A percentile compares a stretch with the other conserved stretches of the same genome.
Evolutionary conservation across 2,329 filamentous ascomycete species (phyloP).

Genomic region (Stenocarpella maydis): DNA sequence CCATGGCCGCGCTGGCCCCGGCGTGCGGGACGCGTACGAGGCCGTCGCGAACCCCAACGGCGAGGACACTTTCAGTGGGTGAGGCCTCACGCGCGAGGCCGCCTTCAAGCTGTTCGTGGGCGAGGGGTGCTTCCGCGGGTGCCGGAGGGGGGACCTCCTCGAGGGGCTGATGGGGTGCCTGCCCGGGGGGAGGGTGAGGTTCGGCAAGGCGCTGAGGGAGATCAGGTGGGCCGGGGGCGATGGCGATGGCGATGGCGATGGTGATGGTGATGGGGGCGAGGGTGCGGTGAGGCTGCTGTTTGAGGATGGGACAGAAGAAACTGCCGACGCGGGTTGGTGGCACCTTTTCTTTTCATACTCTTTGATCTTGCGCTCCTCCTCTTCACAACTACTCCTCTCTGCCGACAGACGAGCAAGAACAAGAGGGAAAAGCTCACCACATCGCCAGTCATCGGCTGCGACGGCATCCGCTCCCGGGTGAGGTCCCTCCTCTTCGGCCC

Average conservation of each 20-base stretch:
- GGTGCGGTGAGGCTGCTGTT: slow-evolving; percentile 43
- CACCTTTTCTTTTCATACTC: too few species aligned
- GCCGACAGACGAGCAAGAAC: too few species aligned
- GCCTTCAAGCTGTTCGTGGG: slow-evolving; percentile 48
- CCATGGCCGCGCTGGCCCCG: slow-evolving; percentile 51
- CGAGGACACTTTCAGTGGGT: slow-evolving; percentile 54
- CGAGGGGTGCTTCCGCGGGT: slow-evolving; percentile 52
- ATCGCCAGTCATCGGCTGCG: slow-evolving; percentile 63
- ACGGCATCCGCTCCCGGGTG: slow-evolving; percentile 68
- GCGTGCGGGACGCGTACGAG: slow-evolving; percentile 50
- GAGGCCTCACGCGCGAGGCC: slow-evolving; percentile 44
- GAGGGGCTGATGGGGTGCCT: slow-evolving; percentile 49
- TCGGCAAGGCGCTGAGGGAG: slow-evolving; percentile 46
- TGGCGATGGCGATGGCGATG: slow-evolving; percentile 39
- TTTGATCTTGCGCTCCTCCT: slow-evolving; percentile 32
- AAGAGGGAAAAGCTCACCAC: slow-evolving; percentile 10
- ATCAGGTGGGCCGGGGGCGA: slow-evolving; percentile 26
- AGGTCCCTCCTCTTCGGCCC: slow-evolving; percentile 59
- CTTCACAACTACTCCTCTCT: too few species aligned
- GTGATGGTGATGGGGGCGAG: slow-evolving; percentile 37
- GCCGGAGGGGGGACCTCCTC: slow-evolving; percentile 50
- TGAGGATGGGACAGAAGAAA: slow-evolving; percentile 42
- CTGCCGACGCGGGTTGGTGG: slow-evolving; percentile 47
- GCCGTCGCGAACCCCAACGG: slow-evolving; percentile 47
- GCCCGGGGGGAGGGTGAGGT: slow-evolving; percentile 41